Percentiles rank a stretch among this genome's conserved stretches.
Evolutionary conservation across 2,329 filamentous ascomycete species (phyloP).

Genomic region (Cladophialophora yegresii): DNA sequence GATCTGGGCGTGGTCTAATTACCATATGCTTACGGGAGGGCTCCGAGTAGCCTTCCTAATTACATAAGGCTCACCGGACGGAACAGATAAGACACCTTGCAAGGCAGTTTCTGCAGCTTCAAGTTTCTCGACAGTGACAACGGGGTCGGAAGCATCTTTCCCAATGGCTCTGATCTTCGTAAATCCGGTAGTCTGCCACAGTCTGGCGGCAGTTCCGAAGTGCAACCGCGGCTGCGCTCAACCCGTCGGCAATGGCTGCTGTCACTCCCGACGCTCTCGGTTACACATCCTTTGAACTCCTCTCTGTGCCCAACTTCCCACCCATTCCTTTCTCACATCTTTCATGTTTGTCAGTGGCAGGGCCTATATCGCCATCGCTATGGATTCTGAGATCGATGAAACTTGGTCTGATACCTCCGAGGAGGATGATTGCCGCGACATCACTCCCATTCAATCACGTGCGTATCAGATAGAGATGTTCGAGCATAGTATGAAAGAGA

Average conservation of each 20-base stretch:
- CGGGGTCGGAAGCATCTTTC: background rate
- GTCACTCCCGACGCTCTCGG: background rate
- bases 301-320: background rate
- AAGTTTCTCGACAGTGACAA: background rate
- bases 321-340: background rate
- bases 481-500: conserved; percentile 65
- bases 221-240: background rate
- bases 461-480: conserved; percentile 78
- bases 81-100: background rate
- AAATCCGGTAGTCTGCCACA: background rate
- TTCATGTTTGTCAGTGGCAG: background rate
- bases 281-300: background rate
- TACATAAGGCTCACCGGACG: no score
- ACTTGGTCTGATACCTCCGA: conserved; percentile 24
- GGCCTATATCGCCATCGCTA: conserved; percentile 4
- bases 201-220: no score
- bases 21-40: no score
- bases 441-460: conserved; percentile 41
- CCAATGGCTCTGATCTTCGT: background rate
- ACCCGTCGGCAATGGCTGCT: background rate
- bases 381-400: conserved; percentile 18
- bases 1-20: no score
- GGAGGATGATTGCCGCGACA: conserved; percentile 9
- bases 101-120: background rate
- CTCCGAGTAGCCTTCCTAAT: no score